These are phyloP conservation scores for Suhomyces yuchorum DNA, from an alignment of 1,139 yeast species.

Conservation along the genomic window DNA sequence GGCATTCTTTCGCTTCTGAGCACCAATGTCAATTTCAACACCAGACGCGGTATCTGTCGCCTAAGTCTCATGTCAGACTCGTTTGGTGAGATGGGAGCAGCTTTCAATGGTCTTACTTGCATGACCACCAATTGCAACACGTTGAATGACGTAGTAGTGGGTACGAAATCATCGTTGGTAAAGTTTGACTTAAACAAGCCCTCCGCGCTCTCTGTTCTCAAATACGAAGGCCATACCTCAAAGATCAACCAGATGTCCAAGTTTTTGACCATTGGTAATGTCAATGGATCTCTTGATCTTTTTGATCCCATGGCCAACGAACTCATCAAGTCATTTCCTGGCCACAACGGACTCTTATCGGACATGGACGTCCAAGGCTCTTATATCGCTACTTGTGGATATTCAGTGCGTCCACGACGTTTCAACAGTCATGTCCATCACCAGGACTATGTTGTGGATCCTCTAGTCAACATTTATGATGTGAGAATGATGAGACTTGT, in stretches of 20 bases:
- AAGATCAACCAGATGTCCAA: conserved; percentile 39
- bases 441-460: conserved; percentile 55
- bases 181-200: conserved; percentile 67
- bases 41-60: conserved; percentile 57
- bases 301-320: conserved; percentile 65
- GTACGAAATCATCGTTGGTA: conserved; percentile 42
- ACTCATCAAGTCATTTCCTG: conserved; percentile 60
- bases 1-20: conserved; percentile 63
- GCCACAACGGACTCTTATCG: conserved; percentile 76
- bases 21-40: conserved; percentile 54
- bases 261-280: conserved; percentile 62
- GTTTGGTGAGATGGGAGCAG: conserved; percentile 15
- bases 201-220: conserved; percentile 22
- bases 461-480: conserved; percentile 83
- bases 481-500: conserved; percentile 70
- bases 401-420: conserved; percentile 54
- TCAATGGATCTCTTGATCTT: conserved; percentile 73
- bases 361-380: conserved; percentile 79
- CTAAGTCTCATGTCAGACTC: conserved; percentile 32
- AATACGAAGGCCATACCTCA: conserved; percentile 37
- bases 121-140: conserved; percentile 41
- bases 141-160: conserved; percentile 41
- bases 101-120: conserved; percentile 33
- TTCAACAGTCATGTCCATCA: conserved; percentile 17
- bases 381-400: conserved; percentile 81